These are phyloP conservation scores for Nitzschia palea DNA, from an alignment of 108 stramenopile genomes.

Conservation along the genomic window DNA sequence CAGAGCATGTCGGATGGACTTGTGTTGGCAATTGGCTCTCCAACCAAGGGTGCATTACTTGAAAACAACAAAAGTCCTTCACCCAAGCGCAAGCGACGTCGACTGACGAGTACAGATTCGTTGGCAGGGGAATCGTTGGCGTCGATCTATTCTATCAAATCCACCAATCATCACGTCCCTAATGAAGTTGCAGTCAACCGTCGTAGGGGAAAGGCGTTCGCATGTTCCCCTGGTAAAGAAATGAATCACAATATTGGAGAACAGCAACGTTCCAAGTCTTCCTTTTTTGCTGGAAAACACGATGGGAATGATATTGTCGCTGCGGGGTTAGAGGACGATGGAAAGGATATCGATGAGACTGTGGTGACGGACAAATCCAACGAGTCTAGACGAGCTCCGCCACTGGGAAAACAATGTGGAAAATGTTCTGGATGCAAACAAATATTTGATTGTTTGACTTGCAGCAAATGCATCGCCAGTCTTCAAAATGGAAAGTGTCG, in stretches of 20 bases:
- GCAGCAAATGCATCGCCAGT: constrained; percentile 18
- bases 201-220: background rate
- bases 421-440: constrained; percentile 33
- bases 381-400: background rate
- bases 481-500: constrained; percentile 2
- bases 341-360: constrained; percentile 10
- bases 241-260: background rate
- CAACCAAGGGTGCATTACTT: too few species aligned
- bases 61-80: background rate
- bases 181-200: background rate
- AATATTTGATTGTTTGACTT: constrained; percentile 29
- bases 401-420: constrained; percentile 18
- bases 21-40: too few species aligned
- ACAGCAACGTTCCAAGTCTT: background rate
- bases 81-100: background rate
- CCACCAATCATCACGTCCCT: background rate
- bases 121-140: constrained; percentile 3
- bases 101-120: constrained; percentile 9
- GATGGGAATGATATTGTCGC: background rate
- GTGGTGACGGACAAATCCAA: constrained; percentile 1
- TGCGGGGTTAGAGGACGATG: background rate
- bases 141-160: background rate
- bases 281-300: background rate
- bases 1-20: too few species aligned
- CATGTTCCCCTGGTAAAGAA: background rate